phyloP scores from a whole-genome alignment of 2,329 filamentous ascomycete species.

The Ascochyta lentis region DNA sequence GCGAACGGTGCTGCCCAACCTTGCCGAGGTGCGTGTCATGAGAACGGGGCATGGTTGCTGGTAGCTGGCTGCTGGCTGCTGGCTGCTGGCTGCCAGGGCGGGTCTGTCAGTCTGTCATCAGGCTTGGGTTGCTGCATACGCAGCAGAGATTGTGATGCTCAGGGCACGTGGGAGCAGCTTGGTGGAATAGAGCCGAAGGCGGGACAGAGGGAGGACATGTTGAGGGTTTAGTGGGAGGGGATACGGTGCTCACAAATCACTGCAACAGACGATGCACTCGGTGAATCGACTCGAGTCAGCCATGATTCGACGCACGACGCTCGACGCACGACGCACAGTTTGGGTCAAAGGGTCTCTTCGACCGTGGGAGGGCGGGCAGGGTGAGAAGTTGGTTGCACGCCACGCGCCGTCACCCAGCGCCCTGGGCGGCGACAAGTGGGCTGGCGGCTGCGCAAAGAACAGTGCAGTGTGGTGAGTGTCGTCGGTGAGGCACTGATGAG shows the following conservation, averaged over 20 bases:
- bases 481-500: too few species aligned
- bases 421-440: not conserved
- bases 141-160: not conserved
- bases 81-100: slow-evolving; percentile 1
- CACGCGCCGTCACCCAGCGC: slow-evolving; percentile 11
- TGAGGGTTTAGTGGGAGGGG: not conserved
- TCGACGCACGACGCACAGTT: not conserved
- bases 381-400: slow-evolving; percentile 2
- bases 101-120: slow-evolving; percentile 6
- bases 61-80: not conserved
- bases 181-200: not conserved
- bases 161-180: not conserved
- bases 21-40: slow-evolving; percentile 11
- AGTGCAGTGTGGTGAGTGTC: not conserved
- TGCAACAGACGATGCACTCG: slow-evolving; percentile 1
- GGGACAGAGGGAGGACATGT: not conserved
- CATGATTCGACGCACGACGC: not conserved
- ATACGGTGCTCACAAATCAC: not conserved
- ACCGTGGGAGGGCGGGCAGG: slow-evolving; percentile 1
- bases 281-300: slow-evolving; percentile 10
- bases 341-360: slow-evolving; percentile 7
- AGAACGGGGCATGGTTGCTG: slow-evolving; percentile 9
- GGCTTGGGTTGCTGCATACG: not conserved
- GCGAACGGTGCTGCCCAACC: slow-evolving; percentile 16
- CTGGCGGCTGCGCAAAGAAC: not conserved